phyloP scores from a whole-genome alignment of 306 rosid species.

The Erythrophleum fordii region DNA sequence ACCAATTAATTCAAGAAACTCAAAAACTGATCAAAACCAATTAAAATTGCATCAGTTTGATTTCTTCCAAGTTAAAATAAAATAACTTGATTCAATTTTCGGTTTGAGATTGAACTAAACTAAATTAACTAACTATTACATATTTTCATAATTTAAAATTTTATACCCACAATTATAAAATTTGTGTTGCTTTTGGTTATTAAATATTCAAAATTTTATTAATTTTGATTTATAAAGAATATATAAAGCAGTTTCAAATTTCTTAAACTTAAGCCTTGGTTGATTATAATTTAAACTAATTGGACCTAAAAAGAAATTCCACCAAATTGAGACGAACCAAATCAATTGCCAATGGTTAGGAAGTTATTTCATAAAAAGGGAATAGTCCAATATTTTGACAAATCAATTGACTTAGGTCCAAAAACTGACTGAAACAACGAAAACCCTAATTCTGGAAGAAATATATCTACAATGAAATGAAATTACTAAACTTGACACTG shows the following conservation, averaged over 20 bases:
- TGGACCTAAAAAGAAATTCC: too few species aligned
- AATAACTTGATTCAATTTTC: too few species aligned
- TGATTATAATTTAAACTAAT: too few species aligned
- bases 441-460: background rate
- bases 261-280: too few species aligned
- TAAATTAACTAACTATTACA: background rate
- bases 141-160: too few species aligned
- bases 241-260: background rate
- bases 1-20: background rate
- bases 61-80: background rate
- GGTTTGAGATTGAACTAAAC: too few species aligned
- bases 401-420: too few species aligned
- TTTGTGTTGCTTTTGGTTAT: background rate
- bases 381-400: too few species aligned
- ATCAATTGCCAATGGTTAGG: background rate
- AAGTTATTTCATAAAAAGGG: too few species aligned
- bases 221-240: background rate
- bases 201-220: background rate
- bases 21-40: background rate
- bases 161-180: background rate
- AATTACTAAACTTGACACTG: background rate
- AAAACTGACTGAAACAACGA: background rate
- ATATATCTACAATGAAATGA: background rate
- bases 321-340: background rate
- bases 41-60: background rate